Evolutionary conservation across 2,329 filamentous ascomycete species (phyloP), one percentile per base, ranked within the genome.

Genomic region (Coccinonectria pachysandricola): DNA sequence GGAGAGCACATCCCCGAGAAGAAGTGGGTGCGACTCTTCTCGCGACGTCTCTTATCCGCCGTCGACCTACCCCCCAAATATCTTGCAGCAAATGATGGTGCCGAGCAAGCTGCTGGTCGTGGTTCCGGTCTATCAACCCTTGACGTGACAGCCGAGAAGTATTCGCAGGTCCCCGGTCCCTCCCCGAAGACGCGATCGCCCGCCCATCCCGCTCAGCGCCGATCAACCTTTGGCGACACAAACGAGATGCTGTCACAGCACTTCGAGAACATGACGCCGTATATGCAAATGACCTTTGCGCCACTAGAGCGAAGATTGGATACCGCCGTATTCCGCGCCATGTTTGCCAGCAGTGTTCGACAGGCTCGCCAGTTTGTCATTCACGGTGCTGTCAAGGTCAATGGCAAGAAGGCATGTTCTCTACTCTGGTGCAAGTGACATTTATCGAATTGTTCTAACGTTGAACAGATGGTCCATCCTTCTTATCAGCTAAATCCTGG

Each of bases 271-370:
- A 65, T 65, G 49, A 92, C 81, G 16, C 91, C 91, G 6, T 96
- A 93, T 52, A 92, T 93, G 79, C 78, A 88, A 51, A 96, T 96
- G 88, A 79, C 81, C 3, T 98, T 83, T 61, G 84, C 84, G 32
- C 91, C 91, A 5, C 64, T 92, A 49, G 91, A 98, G 61, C 70
- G 91, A 53, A 73, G 91, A 46, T 60, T 98, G 35, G 91, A 98
- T 51, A 86, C 86, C n/a, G 87, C 91, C 43, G 76, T 98, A 36
- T 96, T 92, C 65, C 71, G 91, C 26, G 80, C 91, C 19, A 59
- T 98, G 55, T 98, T 98, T 57, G 87, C 91, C 21, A 94, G 85
- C 57, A 95, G 86, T 57, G 74, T 83, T 18, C 71, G 87, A 41
- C 91, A 98, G 58, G 92, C 92, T 9, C 75, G 88, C 42, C 88